Conservation (phyloP, 352 stramenopile genomes). For the Phytopythium oedochilum region DNA sequence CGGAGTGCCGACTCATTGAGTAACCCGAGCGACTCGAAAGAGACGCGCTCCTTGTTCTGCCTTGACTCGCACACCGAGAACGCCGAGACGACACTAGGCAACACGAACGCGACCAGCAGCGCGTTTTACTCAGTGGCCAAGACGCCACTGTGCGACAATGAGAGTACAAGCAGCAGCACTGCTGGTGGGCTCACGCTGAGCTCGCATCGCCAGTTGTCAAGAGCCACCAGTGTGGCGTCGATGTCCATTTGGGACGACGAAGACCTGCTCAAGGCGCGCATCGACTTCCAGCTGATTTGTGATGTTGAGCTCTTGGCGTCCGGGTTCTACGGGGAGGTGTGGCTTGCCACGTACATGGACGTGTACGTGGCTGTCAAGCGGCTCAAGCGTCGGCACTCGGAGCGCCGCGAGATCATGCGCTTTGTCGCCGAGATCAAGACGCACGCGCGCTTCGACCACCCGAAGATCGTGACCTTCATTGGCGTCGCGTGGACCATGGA, state of each 20-base stretch:
- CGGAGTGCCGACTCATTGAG: not conserved
- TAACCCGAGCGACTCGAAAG: not conserved
- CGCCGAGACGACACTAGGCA: not conserved
- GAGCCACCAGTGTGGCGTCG: not conserved
- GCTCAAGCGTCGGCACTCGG: slow-evolving; percentile 11
- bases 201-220: not conserved
- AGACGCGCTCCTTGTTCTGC: not conserved
- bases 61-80: slow-evolving; percentile 1
- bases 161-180: slow-evolving; percentile 5
- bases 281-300: slow-evolving; percentile 34
- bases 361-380: slow-evolving; percentile 24
- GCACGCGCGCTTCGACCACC: slow-evolving; percentile 20
- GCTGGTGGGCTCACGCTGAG: slow-evolving; percentile 1
- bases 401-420: slow-evolving; percentile 22
- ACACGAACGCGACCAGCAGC: not conserved
- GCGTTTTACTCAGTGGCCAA: slow-evolving; percentile 1
- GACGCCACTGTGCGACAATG: not conserved
- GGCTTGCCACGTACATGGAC: slow-evolving; percentile 20
- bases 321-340: slow-evolving; percentile 29
- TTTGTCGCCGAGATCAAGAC: slow-evolving; percentile 33
- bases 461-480: slow-evolving; percentile 36
- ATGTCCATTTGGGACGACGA: slow-evolving; percentile 45
- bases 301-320: slow-evolving; percentile 15
- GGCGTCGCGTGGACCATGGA: slow-evolving; percentile 44
- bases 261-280: slow-evolving; percentile 30